Conservation (phyloP, 345 rosid species). For the Lenwebbia sp. region DNA sequence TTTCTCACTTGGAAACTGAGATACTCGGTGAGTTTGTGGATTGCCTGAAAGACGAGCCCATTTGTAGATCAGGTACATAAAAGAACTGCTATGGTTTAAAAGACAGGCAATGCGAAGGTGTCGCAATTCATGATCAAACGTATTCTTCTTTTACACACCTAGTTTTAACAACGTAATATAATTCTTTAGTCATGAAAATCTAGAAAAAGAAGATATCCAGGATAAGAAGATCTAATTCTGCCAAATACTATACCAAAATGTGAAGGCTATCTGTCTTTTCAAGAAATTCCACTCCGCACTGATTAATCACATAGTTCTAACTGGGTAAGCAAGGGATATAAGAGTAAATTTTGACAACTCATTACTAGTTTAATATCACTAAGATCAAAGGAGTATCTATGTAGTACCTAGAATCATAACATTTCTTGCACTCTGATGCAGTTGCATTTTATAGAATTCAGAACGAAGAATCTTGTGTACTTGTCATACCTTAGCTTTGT, state of each 20-base stretch:
- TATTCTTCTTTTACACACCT: not conserved
- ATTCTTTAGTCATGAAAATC: not conserved
- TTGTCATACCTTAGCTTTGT: constrained; percentile 92
- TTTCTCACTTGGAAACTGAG: constrained; percentile 84
- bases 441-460: not conserved
- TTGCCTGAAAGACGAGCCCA: constrained; percentile 39
- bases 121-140: not conserved
- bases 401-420: not conserved
- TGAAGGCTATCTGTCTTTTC: not conserved
- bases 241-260: not conserved
- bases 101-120: not conserved
- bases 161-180: not conserved
- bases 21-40: constrained; percentile 79
- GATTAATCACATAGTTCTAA: not conserved
- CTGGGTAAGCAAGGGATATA: not conserved
- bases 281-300: not conserved
- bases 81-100: not conserved
- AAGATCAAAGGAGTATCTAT: not conserved
- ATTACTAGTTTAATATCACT: not conserved
- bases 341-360: not conserved
- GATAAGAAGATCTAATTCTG: not conserved
- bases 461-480: not conserved
- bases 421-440: not conserved
- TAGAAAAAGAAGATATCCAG: not conserved
- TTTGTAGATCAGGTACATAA: not conserved